Percentiles rank a stretch among this genome's conserved stretches.
Conservation (phyloP, 2,329 filamentous ascomycete species). For the Aspergillus amoenus region DNA sequence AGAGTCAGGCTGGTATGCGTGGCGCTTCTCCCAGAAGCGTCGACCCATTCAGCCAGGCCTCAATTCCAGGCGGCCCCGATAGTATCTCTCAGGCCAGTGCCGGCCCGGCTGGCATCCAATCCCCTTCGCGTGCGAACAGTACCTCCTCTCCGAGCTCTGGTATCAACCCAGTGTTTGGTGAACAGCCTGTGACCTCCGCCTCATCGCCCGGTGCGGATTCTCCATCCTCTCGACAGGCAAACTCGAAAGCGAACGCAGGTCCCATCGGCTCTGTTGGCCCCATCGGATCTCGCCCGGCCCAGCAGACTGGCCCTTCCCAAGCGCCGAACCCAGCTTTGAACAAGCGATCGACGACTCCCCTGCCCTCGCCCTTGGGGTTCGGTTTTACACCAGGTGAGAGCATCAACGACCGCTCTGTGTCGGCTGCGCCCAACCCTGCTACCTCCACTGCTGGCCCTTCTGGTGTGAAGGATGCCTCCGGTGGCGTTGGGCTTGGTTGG, state of each 20-base stretch:
- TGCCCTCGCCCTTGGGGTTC: conserved; percentile 83
- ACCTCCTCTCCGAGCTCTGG: conserved; percentile 68
- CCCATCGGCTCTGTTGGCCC: conserved; percentile 72
- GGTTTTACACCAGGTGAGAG: conserved; percentile 62
- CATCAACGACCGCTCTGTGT: conserved; percentile 54
- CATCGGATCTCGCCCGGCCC: conserved; percentile 83
- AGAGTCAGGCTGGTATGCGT: conserved; percentile 65
- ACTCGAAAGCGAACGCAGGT: conserved; percentile 52
- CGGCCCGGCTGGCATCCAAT: conserved; percentile 46
- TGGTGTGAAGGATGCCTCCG: conserved; percentile 43
- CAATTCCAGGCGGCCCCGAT: conserved; percentile 50
- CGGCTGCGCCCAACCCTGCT: conserved; percentile 60
- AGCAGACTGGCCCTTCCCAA: conserved; percentile 49
- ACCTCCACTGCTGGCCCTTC: conserved; percentile 43
- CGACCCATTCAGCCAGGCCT: conserved; percentile 64
- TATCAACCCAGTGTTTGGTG: conserved; percentile 50
- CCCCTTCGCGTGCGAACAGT: conserved; percentile 74
- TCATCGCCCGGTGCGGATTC: conserved; percentile 77
- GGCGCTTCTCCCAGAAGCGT: conserved; percentile 79
- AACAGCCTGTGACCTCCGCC: conserved; percentile 75
- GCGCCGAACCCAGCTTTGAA: conserved; percentile 60
- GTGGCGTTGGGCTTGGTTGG: conserved; percentile 63
- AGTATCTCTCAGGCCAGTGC: conserved; percentile 47
- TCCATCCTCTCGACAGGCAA: conserved; percentile 67
- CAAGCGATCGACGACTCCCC: conserved; percentile 84